Conservation (phyloP, 495 filamentous ascomycete genomes). For the Neurospora intermedia region DNA sequence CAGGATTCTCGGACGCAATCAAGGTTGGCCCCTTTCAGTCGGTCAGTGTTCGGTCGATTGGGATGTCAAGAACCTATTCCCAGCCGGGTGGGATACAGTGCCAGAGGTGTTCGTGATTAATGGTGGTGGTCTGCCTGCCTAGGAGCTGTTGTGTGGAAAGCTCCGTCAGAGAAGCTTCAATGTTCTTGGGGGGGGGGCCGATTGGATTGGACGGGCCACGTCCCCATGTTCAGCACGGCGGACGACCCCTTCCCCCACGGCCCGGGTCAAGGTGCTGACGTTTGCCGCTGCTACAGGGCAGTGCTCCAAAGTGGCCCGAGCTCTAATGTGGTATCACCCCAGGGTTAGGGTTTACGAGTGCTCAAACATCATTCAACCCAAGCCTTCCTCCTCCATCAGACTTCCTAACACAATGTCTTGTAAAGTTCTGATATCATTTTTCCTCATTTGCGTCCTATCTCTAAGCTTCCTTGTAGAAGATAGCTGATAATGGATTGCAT, state of each 20-base stretch:
- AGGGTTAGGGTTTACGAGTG: neutral
- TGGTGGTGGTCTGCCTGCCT: neutral
- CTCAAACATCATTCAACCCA: neutral
- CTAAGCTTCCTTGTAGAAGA: neutral
- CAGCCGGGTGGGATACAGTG: neutral
- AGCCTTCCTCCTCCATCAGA: neutral
- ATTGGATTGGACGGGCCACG: neutral
- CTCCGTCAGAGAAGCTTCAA: neutral
- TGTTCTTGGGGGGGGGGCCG: neutral
- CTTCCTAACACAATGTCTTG: neutral
- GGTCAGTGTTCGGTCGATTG: neutral
- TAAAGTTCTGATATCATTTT: neutral
- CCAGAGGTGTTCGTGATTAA: neutral
- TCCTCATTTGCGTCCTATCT: neutral
- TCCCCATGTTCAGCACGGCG: neutral
- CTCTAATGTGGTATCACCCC: neutral
- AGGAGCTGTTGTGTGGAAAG: neutral
- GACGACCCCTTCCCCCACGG: neutral
- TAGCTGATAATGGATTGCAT: neutral
- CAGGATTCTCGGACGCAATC: neutral
- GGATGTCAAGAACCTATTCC: neutral
- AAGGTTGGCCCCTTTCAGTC: neutral
- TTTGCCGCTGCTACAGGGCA: neutral
- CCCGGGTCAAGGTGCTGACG: neutral
- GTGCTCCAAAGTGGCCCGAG: neutral